Evolutionary conservation across 2,329 filamentous ascomycete genomes (phyloP).

Genomic region (Elsinoe fawcettii): DNA sequence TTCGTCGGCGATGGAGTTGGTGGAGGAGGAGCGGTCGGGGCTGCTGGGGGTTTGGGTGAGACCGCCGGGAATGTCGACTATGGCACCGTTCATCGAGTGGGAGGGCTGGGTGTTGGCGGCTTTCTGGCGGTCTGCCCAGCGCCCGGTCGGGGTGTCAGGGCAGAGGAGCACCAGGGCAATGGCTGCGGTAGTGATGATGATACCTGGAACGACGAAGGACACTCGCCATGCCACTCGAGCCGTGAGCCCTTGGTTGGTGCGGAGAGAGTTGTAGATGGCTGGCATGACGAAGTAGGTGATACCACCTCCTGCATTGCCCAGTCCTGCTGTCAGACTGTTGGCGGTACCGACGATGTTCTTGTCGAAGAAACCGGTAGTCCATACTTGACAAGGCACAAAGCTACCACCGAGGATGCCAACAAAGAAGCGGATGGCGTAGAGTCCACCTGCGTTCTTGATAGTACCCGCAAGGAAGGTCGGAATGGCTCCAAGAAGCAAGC

Average conservation of each 20-base stretch:
- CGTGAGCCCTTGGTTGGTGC: slow-evolving; percentile 50
- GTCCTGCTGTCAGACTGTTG: slow-evolving; percentile 75
- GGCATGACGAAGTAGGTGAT: slow-evolving; percentile 95
- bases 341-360: slow-evolving; percentile 85
- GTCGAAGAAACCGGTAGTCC: slow-evolving; percentile 89
- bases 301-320: slow-evolving; percentile 81
- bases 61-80: slow-evolving; percentile 45
- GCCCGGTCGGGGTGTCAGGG: slow-evolving; percentile 73
- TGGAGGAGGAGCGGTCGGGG: slow-evolving; percentile 26
- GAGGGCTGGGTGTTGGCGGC: slow-evolving; percentile 47
- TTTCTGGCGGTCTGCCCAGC: slow-evolving; percentile 65
- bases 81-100: slow-evolving; percentile 30
- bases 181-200: slow-evolving; percentile 61
- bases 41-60: slow-evolving; percentile 38
- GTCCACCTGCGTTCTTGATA: slow-evolving; percentile 57
- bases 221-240: slow-evolving; percentile 72
- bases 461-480: slow-evolving; percentile 77
- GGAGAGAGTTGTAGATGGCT: slow-evolving; percentile 72
- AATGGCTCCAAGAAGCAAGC: slow-evolving; percentile 69
- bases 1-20: slow-evolving; percentile 26
- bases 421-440: slow-evolving; percentile 72
- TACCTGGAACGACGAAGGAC: slow-evolving; percentile 74
- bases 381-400: slow-evolving; percentile 84
- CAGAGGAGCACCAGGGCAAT: slow-evolving; percentile 64
- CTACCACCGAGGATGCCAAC: slow-evolving; percentile 66